These are phyloP conservation scores for Fusarium sp. DNA, from an alignment of 2,329 filamentous ascomycete genomes.

Conservation along the genomic window DNA sequence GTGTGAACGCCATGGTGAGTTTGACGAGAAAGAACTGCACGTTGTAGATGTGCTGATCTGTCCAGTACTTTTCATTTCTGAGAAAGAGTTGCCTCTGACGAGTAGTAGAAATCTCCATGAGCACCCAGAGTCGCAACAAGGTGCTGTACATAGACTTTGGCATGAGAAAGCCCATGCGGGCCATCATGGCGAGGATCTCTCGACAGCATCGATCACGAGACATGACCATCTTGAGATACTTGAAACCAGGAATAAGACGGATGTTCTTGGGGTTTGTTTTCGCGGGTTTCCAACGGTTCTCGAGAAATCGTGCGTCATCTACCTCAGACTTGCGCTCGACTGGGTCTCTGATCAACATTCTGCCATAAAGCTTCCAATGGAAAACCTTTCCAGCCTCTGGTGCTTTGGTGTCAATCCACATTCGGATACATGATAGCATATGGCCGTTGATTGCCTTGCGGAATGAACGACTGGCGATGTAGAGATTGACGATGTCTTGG, in stretches of 20 bases:
- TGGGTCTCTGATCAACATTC: conserved; percentile 70
- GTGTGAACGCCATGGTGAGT: conserved; percentile 74
- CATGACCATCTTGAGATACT: conserved; percentile 75
- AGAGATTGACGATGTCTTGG: conserved; percentile 70
- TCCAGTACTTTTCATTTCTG: conserved; percentile 64
- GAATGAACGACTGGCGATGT: conserved; percentile 71
- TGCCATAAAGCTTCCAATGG: conserved; percentile 68
- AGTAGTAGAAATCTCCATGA: conserved; percentile 74
- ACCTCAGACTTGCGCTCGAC: conserved; percentile 54
- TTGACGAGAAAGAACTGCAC: conserved; percentile 76
- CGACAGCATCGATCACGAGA: conserved; percentile 65
- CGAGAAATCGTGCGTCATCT: conserved; percentile 13
- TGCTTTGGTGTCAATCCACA: conserved; percentile 64
- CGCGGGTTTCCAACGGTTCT: conserved; percentile 7
- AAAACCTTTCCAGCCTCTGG: conserved; percentile 68
- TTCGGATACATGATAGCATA: conserved; percentile 67
- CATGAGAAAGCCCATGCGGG: conserved; percentile 66
- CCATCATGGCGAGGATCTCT: conserved; percentile 72
- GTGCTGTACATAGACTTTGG: conserved; percentile 59
- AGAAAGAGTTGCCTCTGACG: conserved; percentile 65
- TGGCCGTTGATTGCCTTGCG: conserved; percentile 69
- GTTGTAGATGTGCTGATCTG: conserved; percentile 68
- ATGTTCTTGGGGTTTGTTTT: conserved; percentile 43
- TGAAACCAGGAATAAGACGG: conserved; percentile 69
- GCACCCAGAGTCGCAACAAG: conserved; percentile 76